phyloP scores from a whole-genome alignment of 208 protist genomes.

The Crithidia mellificae region DNA sequence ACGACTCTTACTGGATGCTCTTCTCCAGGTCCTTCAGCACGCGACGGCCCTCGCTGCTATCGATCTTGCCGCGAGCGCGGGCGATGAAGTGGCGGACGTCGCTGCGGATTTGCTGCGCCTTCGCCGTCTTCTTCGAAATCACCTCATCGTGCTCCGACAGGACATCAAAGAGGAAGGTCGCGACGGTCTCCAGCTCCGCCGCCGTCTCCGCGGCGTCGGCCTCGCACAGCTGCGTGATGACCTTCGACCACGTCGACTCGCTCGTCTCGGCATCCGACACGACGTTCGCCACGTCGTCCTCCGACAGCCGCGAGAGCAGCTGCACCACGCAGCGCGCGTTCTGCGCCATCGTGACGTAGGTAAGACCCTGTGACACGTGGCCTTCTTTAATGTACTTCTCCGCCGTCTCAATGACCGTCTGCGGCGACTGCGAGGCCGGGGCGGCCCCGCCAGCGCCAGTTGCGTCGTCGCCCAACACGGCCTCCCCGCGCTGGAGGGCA shows the following conservation, averaged over 20 bases:
- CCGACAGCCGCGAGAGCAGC: slow-evolving; percentile 41
- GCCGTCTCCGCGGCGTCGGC: slow-evolving; percentile 30
- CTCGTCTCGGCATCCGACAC: slow-evolving; percentile 40
- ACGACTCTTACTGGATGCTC: slow-evolving; percentile 69
- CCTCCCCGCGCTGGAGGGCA: slow-evolving; percentile 20
- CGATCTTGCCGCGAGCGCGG: slow-evolving; percentile 33
- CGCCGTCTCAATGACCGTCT: slow-evolving; percentile 66
- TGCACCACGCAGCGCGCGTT: slow-evolving; percentile 53
- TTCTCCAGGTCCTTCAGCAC: slow-evolving; percentile 73
- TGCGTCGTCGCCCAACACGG: neutral
- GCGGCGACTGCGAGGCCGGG: slow-evolving; percentile 37
- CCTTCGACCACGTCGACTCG: slow-evolving; percentile 55
- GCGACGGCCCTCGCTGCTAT: slow-evolving; percentile 36
- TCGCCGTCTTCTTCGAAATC: slow-evolving; percentile 36
- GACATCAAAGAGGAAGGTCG: slow-evolving; percentile 66
- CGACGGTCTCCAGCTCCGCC: slow-evolving; percentile 45
- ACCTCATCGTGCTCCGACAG: slow-evolving; percentile 70
- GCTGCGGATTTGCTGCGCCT: slow-evolving; percentile 46
- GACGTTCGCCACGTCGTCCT: slow-evolving; percentile 41
- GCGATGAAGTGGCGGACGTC: slow-evolving; percentile 59
- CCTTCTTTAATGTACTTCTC: slow-evolving; percentile 45
- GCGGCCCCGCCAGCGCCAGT: slow-evolving; percentile 1
- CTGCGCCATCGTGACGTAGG: slow-evolving; percentile 49
- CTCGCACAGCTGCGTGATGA: slow-evolving; percentile 48
- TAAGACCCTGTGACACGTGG: slow-evolving; percentile 37